Conservation (phyloP, 352 stramenopile species). For the Pythium pyrilobum region DNA sequence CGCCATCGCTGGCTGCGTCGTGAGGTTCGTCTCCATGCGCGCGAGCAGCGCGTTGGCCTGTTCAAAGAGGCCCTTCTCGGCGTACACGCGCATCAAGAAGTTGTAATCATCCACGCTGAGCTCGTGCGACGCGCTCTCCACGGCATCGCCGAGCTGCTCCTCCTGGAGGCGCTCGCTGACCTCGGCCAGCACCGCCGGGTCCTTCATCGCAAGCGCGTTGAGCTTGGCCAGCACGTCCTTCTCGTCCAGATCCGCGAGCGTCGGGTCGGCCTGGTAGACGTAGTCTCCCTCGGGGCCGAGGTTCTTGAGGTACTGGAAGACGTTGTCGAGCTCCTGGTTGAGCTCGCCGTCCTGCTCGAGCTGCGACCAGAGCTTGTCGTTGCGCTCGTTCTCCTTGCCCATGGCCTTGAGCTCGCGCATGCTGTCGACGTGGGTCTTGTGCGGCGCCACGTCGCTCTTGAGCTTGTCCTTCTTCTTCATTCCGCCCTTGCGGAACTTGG, state of each 20-base stretch:
- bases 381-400: constrained; percentile 34
- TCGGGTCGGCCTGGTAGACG: constrained; percentile 58
- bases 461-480: constrained; percentile 70
- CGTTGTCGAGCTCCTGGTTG: constrained; percentile 55
- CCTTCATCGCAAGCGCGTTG: constrained; percentile 47
- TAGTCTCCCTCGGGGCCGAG: constrained; percentile 58
- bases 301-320: constrained; percentile 69
- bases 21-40: constrained; percentile 68
- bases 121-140: constrained; percentile 20
- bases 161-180: constrained; percentile 24
- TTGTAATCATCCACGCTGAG: constrained; percentile 70
- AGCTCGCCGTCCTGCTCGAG: constrained; percentile 59
- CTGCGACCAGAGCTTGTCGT: constrained; percentile 42
- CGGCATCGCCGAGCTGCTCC: constrained; percentile 6
- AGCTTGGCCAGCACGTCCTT: constrained; percentile 59
- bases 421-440: constrained; percentile 51
- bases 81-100: constrained; percentile 69
- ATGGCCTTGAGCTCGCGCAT: constrained; percentile 38
- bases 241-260: constrained; percentile 56
- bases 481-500: constrained; percentile 43
- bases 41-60: constrained; percentile 67
- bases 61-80: constrained; percentile 48
- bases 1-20: constrained; percentile 7
- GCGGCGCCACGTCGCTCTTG: constrained; percentile 46
- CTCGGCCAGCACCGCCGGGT: constrained; percentile 39